Conservation (phyloP, 2,329 filamentous ascomycete genomes). For the Diaporthe capsici region DNA sequence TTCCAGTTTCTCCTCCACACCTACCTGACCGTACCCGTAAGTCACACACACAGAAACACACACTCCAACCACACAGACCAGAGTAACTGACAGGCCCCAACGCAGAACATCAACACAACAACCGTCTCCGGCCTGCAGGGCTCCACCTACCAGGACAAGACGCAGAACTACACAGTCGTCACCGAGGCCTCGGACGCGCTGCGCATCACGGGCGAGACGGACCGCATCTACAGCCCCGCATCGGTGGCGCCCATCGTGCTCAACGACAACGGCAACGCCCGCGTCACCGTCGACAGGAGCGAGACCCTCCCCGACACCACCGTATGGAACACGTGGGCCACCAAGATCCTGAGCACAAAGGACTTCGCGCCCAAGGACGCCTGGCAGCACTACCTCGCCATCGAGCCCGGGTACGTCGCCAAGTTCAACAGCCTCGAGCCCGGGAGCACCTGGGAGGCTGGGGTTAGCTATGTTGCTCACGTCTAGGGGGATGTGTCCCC, state of each 20-base stretch:
- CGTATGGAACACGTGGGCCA: conserved; percentile 35
- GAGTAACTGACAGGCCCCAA: neutral
- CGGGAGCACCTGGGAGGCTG: conserved; percentile 22
- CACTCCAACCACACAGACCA: neutral
- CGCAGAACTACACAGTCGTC: conserved; percentile 32
- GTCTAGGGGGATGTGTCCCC: neutral
- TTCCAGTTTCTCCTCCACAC: conserved; percentile 35
- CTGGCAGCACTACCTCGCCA: conserved; percentile 32
- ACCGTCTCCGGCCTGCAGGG: conserved; percentile 27
- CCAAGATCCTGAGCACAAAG: conserved; percentile 6
- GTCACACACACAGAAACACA: neutral
- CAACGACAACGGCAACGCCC: neutral
- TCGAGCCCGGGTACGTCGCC: conserved; percentile 27
- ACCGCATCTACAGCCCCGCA: conserved; percentile 32
- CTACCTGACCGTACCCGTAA: conserved; percentile 34
- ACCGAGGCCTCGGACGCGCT: conserved; percentile 25
- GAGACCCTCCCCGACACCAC: conserved; percentile 24
- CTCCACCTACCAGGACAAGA: conserved; percentile 34
- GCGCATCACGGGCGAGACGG: conserved; percentile 27
- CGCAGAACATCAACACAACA: conserved; percentile 31
- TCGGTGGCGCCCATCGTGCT: conserved; percentile 26
- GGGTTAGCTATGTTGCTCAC: conserved; percentile 24
- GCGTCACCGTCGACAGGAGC: conserved; percentile 23
- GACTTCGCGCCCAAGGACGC: conserved; percentile 34
- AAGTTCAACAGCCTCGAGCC: conserved; percentile 23